Base-by-base conservation (phyloP, 225 moss, liverwort and hornwort species). In the Thuidium tamariscinum region DNA sequence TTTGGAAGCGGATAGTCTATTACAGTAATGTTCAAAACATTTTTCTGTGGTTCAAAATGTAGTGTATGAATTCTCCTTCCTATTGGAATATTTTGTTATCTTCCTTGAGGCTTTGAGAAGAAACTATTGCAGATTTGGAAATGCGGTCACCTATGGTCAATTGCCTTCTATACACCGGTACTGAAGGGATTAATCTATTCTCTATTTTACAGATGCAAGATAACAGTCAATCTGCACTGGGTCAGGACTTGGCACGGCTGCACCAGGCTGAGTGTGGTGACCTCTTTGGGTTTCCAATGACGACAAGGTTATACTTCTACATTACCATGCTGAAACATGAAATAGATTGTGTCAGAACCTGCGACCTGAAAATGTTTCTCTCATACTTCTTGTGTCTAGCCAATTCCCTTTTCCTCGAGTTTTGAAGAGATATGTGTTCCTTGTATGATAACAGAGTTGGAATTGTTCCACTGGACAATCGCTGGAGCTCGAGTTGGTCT, bases 401-500 rank as follows among this genome's bases (percentile, higher is more conserved):
- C 69, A 65, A 55, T 89, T 62, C 41, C 60, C 49, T 51, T 82
- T 51, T 68, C 34, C 34, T 74, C 57, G 13, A n/a, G 51, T 29
- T 77, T 86, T 91, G 89, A 89, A 79, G 82, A 60, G 82, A 69
- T 49, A 54, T 56, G 83, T 89, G 83, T 29, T 84, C 37, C 62
- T 86, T 84, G 86, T 46, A 23, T 77, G 81, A 68, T 39, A 26
- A 76, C 90, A 95, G 96, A 86, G 88, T 96, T 88, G 96, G 96
- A 66, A 93, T 95, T 48, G 90, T 92, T 27, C 83, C 91, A 63
- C 86, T 96, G 78, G 91, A 92, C 74, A 96, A 95, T 74, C 68
- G 81, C 56, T 95, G 96, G 95, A 91, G 88, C 32, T 88, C 93
- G 63, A 90, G 91, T 62, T 96, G 96, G 95, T 87, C 92, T 82